Evolutionary conservation across 208 protist genomes (phyloP), one percentile per base, ranked within the genome.

Genomic region (Leishmania major): DNA sequence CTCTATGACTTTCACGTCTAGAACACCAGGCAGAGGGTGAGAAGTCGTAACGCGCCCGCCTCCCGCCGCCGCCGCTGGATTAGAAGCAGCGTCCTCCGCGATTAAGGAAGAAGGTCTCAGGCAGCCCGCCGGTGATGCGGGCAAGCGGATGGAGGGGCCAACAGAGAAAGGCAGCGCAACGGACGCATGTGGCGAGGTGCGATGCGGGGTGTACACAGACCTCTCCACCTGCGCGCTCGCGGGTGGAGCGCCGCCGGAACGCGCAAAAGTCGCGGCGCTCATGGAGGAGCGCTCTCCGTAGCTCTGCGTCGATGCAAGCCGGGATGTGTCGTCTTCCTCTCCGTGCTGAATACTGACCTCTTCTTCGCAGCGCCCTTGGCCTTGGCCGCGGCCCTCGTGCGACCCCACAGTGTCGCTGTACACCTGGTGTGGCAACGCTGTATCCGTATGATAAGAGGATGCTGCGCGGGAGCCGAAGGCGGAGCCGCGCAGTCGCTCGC

Each of bases 171-270:
- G 64, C 64, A 69, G 6, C 51, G 53, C 73, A 37, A 15, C 51
- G 8, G 47, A 28, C 49, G 19, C 51, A n/a, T 22, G 53, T 62
- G 73, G 73, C 11, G 66, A 79, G 55, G 35, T 51, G 40, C 67
- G 75, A 55, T 77, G 35, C n/a, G 80, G 74, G 15, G 80, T 70
- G 80, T 55, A 75, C 22, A 53, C 71, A 53, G 72, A 37, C 31
- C 47, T 59, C 49, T 74, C 53, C 11, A 66, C 62, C 22, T 57
- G 51, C 8, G 13, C 53, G 31, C 28, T 3, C 0, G 64, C 73
- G 47, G 43, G 4, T 57, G 51, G 70, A 25, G 51, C 53, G 43
- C 40, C 28, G 62, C 70, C 53, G 40, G 10, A 7, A 2, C 47
- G 40, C 25, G 71, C 59, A 2, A 55, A 17, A 22, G 40, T 57